These are phyloP conservation scores for Persicaria tinctoria DNA, from an alignment of 148 eudicot genomes.

Conservation along the genomic window DNA sequence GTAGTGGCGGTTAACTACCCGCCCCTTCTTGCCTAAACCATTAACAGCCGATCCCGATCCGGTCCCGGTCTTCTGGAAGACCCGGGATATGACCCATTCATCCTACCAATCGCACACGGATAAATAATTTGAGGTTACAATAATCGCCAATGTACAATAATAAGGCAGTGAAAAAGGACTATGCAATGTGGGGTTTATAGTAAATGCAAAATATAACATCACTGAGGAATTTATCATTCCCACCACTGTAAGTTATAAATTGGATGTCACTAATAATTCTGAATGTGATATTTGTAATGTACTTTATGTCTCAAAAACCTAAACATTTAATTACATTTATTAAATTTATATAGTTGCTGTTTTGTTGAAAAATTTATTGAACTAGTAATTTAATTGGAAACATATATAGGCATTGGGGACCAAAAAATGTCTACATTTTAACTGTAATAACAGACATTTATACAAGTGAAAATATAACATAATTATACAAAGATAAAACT, in stretches of 20 bases:
- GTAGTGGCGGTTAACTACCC: conserved; percentile 17
- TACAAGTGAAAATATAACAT: neutral
- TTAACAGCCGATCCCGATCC: conserved; percentile 8
- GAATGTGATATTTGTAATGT: neutral
- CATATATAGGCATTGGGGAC: neutral
- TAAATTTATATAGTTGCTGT: neutral
- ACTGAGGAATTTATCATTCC: neutral
- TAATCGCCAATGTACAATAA: too few relatives aligned
- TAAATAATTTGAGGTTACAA: too few relatives aligned
- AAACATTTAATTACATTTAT: neutral
- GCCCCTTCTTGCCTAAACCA: conserved; percentile 19
- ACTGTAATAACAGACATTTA: neutral
- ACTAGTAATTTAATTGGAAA: neutral
- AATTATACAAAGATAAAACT: neutral
- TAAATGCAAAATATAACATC: neutral
- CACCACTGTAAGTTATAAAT: neutral
- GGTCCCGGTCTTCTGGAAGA: conserved; percentile 45
- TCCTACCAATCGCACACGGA: conserved; percentile 25
- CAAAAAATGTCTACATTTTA: neutral
- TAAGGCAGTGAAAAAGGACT: neutral
- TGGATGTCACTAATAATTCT: neutral
- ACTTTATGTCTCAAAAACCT: neutral
- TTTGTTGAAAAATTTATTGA: too few relatives aligned
- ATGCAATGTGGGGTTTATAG: neutral
- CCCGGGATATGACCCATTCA: conserved; percentile 76